These are phyloP conservation scores for Raphanus sativus DNA, from an alignment of 345 rosid genomes.

Conservation along the genomic window DNA sequence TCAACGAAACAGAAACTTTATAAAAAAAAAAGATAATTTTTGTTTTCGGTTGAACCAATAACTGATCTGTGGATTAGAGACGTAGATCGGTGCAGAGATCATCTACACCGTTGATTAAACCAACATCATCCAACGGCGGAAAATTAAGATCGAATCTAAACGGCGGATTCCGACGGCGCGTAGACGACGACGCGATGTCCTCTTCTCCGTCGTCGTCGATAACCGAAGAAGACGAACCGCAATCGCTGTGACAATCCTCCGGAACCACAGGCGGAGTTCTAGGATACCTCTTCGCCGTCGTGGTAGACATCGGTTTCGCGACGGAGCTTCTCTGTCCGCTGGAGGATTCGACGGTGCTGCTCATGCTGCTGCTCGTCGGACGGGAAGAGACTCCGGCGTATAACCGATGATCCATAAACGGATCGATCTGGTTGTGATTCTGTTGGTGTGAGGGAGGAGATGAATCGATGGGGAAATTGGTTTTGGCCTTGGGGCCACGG, in stretches of 20 bases:
- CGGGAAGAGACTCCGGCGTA: constrained; percentile 44
- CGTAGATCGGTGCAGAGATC: constrained; percentile 74
- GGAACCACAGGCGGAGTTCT: constrained; percentile 62
- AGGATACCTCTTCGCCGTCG: constrained; percentile 39
- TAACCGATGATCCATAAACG: constrained; percentile 45
- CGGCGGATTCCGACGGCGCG: constrained; percentile 42
- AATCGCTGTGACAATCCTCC: constrained; percentile 88
- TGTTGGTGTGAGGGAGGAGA: background rate
- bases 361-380: constrained; percentile 82
- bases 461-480: constrained; percentile 56
- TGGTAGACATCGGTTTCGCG: background rate
- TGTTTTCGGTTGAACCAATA: background rate
- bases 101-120: constrained; percentile 47
- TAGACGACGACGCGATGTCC: constrained; percentile 53
- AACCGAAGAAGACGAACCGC: constrained; percentile 91
- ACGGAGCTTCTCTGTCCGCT: constrained; percentile 61
- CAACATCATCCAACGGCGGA: constrained; percentile 65
- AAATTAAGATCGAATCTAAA: constrained; percentile 83
- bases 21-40: background rate
- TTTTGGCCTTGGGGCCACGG: constrained; percentile 87
- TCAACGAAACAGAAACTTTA: constrained; percentile 26
- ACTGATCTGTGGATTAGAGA: constrained; percentile 47
- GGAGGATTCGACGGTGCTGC: constrained; percentile 94
- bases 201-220: constrained; percentile 50
- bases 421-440: constrained; percentile 21